Percentiles rank a stretch among this genome's conserved stretches.
phyloP scores from a whole-genome alignment of 2,329 filamentous ascomycete species.

The Stylonectria norvegica region DNA sequence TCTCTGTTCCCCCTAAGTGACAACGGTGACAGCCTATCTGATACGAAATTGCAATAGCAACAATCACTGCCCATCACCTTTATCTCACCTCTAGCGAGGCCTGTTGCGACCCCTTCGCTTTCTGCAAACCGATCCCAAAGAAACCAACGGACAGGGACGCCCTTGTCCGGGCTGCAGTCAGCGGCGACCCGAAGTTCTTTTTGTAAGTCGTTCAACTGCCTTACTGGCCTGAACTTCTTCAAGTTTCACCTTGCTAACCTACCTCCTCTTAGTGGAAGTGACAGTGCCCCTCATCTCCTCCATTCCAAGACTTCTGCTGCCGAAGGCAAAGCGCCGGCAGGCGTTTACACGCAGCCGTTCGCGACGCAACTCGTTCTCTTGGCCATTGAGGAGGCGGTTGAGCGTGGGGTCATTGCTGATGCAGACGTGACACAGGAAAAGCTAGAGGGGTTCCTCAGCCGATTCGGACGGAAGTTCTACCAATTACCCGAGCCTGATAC shows the following conservation, averaged over 20 bases:
- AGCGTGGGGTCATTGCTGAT: constrained; percentile 48
- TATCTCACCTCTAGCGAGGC: constrained; percentile 73
- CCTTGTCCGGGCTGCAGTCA: constrained; percentile 61
- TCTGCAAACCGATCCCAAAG: constrained; percentile 77
- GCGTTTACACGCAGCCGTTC: constrained; percentile 76
- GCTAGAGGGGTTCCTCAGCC: constrained; percentile 53
- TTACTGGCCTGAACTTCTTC: not conserved
- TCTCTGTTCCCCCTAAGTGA: not conserved
- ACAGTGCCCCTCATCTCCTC: constrained; percentile 62
- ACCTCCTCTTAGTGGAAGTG: constrained; percentile 44
- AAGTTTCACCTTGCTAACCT: not conserved
- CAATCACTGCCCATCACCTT: constrained; percentile 84
- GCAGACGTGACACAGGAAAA: constrained; percentile 52
- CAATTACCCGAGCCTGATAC: constrained; percentile 33
- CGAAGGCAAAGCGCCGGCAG: constrained; percentile 60
- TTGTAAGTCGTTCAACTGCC: constrained; percentile 53
- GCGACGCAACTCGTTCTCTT: constrained; percentile 61
- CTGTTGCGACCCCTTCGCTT: constrained; percentile 55
- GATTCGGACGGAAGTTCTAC: constrained; percentile 54
- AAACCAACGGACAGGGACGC: constrained; percentile 69
- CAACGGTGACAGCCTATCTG: constrained; percentile 3
- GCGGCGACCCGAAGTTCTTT: constrained; percentile 65
- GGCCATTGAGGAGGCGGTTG: constrained; percentile 59
- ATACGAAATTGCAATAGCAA: constrained; percentile 42
- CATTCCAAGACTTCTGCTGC: constrained; percentile 50